phyloP scores from a whole-genome alignment of 805 yeast genomes.

The Wickerhamomyces bisporus region DNA sequence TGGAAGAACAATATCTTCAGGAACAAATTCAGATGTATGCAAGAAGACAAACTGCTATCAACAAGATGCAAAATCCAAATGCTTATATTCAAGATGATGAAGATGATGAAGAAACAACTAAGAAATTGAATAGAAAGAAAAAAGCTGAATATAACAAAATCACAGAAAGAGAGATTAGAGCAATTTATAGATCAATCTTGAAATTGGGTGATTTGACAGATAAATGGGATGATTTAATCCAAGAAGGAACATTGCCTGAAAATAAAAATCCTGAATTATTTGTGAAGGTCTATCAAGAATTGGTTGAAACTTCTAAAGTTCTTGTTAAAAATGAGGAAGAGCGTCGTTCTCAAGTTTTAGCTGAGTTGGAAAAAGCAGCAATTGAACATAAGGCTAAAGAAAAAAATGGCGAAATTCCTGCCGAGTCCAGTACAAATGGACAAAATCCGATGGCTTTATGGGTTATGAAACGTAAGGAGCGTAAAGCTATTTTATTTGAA shows the following conservation, averaged over 20 bases:
- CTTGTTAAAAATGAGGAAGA: constrained; percentile 61
- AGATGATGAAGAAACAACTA: constrained; percentile 32
- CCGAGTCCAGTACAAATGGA: constrained; percentile 25
- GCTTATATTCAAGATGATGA: constrained; percentile 36
- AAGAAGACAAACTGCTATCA: constrained; percentile 71
- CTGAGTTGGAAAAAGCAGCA: constrained; percentile 57
- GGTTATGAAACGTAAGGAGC: constrained; percentile 70
- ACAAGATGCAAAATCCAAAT: constrained; percentile 47
- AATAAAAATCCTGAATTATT: constrained; percentile 77
- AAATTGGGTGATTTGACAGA: constrained; percentile 74
- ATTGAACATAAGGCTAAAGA: constrained; percentile 44
- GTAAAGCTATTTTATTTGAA: constrained; percentile 85
- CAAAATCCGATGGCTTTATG: constrained; percentile 47
- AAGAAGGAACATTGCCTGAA: constrained; percentile 83
- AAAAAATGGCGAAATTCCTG: constrained; percentile 30
- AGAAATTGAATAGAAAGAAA: constrained; percentile 28
- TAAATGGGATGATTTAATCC: constrained; percentile 79
- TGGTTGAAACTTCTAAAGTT: constrained; percentile 56
- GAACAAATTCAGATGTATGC: constrained; percentile 87
- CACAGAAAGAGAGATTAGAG: constrained; percentile 82
- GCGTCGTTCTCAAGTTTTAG: constrained; percentile 49
- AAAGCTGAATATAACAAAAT: constrained; percentile 47
- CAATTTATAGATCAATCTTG: constrained; percentile 76
- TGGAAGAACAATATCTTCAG: constrained; percentile 81
- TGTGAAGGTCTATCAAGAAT: constrained; percentile 70